These are phyloP conservation scores for Akebia trifoliata DNA, from an alignment of 164 flowering plant species.

Conservation along the genomic window DNA sequence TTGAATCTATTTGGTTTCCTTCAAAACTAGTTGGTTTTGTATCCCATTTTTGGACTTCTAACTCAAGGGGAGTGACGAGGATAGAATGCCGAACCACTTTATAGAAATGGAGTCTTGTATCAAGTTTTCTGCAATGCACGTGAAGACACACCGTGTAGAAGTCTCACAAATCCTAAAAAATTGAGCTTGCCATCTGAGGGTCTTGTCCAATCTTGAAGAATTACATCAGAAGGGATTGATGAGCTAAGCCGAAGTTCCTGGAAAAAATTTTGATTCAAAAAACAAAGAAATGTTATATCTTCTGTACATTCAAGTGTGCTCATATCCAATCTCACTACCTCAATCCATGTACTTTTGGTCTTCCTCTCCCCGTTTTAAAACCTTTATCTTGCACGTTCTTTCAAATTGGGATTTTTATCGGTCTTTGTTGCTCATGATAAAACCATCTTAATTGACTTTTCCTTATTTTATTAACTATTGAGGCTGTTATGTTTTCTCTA, in stretches of 20 bases:
- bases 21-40: neutral
- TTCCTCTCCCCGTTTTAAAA: too few species aligned
- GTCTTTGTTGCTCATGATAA: too few species aligned
- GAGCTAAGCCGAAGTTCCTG: constrained; percentile 94
- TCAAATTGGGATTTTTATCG: too few species aligned
- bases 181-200: constrained; percentile 90
- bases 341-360: too few species aligned
- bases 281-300: neutral
- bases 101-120: neutral
- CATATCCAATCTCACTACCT: too few species aligned
- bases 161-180: constrained; percentile 82
- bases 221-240: constrained; percentile 79
- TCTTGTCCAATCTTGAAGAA: constrained; percentile 90
- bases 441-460: too few species aligned
- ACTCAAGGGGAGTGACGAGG: neutral
- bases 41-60: constrained; percentile 7
- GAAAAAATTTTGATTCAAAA: neutral
- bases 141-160: constrained; percentile 72
- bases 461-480: too few species aligned
- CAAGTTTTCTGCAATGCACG: constrained; percentile 62
- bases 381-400: too few species aligned
- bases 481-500: too few species aligned
- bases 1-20: neutral
- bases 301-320: too few species aligned
- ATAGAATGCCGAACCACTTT: neutral